Evolutionary conservation across 2,329 filamentous ascomycete genomes (phyloP).

Genomic region (Diplodia scrobiculata): DNA sequence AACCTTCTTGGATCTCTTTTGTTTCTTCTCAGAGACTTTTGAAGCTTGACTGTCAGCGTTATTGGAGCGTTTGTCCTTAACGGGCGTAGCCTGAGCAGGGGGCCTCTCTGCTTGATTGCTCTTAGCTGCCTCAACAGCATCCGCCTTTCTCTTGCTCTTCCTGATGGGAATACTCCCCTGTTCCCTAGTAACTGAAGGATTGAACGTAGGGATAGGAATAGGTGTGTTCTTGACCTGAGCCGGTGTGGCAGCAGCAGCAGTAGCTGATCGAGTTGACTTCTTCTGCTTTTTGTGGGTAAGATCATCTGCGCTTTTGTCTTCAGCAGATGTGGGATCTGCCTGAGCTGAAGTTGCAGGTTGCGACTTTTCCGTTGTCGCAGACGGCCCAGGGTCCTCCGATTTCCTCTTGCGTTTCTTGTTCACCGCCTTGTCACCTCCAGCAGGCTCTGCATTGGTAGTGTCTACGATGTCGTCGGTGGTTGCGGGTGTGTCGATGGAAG

Average conservation of each 20-base stretch:
- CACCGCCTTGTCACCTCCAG: neutral
- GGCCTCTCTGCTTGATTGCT: neutral
- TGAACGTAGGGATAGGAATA: constrained; percentile 13
- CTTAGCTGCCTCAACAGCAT: constrained; percentile 1
- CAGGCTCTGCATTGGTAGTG: neutral
- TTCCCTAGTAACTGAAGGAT: neutral
- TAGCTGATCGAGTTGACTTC: constrained; percentile 8
- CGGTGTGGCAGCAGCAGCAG: neutral
- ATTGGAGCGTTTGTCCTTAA: neutral
- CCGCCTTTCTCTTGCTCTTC: constrained; percentile 24
- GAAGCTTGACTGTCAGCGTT: neutral
- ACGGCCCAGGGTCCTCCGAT: neutral
- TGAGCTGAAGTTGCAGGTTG: neutral
- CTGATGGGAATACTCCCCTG: neutral
- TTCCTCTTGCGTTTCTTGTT: constrained; percentile 28
- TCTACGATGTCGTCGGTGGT: neutral
- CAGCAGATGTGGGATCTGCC: neutral
- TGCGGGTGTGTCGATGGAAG: neutral
- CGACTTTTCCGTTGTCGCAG: neutral
- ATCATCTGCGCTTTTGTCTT: neutral
- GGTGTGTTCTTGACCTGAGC: constrained; percentile 16
- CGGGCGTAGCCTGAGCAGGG: neutral
- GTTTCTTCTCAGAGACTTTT: constrained; percentile 2
- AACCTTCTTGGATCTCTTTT: constrained; percentile 12
- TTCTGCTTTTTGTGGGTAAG: constrained; percentile 25